Base-by-base conservation (phyloP, 23 red algal species). In the Pyropia haitanensis region DNA sequence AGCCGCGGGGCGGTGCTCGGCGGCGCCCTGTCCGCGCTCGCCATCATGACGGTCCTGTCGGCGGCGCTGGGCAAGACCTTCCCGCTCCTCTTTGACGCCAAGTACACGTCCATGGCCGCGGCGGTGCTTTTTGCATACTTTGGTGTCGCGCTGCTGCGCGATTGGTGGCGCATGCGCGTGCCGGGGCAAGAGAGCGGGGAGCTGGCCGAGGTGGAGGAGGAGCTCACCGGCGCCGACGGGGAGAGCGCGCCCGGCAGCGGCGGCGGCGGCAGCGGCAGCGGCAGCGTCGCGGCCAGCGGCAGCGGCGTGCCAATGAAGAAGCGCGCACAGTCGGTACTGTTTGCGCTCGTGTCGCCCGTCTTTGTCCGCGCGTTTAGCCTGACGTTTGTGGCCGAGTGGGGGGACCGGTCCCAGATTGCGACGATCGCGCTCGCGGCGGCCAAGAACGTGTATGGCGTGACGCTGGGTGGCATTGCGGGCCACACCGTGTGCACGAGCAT, bases 361-460 rank as follows among this genome's bases (percentile, higher is more conserved):
- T 79, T 81, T 52, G 67, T 82, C 64, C 76, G 80, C 51, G 60
- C 80, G 21, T 84, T 95, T 44, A 77, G 71, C 54, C 76, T 96
- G 66, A 88, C 83, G n/a, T 88, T 81, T 56, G 67, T 96, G 21
- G 91, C 91, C 30, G 91, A 96, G 58, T 96, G 91, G 91, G 91
- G 91, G n/a, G 91, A 96, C 74, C 84, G 91, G 34, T 75, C 66
- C 54, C 83, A 88, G 64, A 73, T 96, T 6, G 85, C 91, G 33
- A 96, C 91, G 31, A 88, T 96, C 33, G 85, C 91, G 19, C 78
- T 96, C 22, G 76, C 91, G n/a, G 91, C 91, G n/a, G 76, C 91
- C 18, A 87, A 68, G 59, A 79, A 96, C 64, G 53, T 81, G 31
- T 89, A 83, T 33, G 91, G 91, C 14, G 85, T 96, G 20, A 77